Evolutionary conservation across 495 filamentous ascomycete species (phyloP).

Genomic region (Chaetomium cochliodes): DNA sequence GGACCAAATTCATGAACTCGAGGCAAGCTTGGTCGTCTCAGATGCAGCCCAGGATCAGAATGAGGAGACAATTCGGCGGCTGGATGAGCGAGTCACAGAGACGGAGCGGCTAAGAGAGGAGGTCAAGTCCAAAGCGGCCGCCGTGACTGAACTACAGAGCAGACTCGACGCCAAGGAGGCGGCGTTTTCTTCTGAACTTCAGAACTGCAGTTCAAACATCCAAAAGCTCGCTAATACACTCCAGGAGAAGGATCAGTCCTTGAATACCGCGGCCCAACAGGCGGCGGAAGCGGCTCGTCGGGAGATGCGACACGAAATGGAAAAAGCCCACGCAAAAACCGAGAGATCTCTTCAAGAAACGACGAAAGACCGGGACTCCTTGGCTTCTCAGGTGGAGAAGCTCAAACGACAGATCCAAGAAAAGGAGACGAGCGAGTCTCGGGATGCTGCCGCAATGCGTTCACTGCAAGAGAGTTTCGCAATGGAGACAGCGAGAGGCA

Average conservation of each 20-base stretch:
- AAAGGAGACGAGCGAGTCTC: constrained; percentile 19
- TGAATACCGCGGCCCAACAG: not conserved
- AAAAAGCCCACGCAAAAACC: constrained; percentile 14
- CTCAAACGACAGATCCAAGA: constrained; percentile 15
- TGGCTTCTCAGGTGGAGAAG: constrained; percentile 1
- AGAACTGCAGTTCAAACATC: constrained; percentile 18
- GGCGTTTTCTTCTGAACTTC: constrained; percentile 13
- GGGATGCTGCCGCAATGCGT: constrained; percentile 19
- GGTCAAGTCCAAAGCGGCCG: constrained; percentile 15
- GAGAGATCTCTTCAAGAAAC: constrained; percentile 11
- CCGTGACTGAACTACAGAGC: constrained; percentile 23
- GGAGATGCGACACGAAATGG: constrained; percentile 17
- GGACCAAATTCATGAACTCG: constrained; percentile 24
- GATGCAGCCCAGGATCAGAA: constrained; percentile 14
- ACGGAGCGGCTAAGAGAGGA: constrained; percentile 17
- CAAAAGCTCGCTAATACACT: constrained; percentile 25
- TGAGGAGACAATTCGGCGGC: constrained; percentile 9
- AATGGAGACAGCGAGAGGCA: constrained; percentile 15
- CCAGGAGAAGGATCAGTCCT: constrained; percentile 22
- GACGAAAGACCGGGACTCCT: constrained; percentile 12
- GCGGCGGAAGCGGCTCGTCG: constrained; percentile 13
- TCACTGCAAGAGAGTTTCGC: constrained; percentile 16
- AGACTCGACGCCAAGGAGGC: constrained; percentile 23
- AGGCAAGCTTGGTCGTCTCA: constrained; percentile 21
- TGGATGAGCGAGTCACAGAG: constrained; percentile 12